phyloP scores from a whole-genome alignment of 2,329 filamentous ascomycete species.

The Colletotrichum sp. region DNA sequence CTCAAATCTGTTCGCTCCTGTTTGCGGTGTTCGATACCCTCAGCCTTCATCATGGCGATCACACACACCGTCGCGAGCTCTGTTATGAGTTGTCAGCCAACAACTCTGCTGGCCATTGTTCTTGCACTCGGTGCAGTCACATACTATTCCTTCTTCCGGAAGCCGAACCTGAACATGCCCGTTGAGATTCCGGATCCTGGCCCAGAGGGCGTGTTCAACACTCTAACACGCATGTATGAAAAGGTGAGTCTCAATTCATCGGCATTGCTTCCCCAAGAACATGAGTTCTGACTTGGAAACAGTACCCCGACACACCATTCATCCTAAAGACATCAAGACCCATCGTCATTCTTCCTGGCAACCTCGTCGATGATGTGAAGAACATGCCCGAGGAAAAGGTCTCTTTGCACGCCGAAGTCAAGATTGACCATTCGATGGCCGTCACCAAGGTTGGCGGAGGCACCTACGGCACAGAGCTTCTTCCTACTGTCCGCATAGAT shows the following conservation, averaged over 20 bases:
- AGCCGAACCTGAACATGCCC: not conserved
- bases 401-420: conserved; percentile 4
- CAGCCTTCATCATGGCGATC: not conserved
- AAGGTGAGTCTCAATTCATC: not conserved
- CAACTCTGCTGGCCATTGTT: not conserved
- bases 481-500: conserved; percentile 3
- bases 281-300: not conserved
- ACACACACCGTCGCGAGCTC: not conserved
- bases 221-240: not conserved
- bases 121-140: not conserved
- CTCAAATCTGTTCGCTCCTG: not conserved
- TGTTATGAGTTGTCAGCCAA: not conserved
- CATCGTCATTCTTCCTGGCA: not conserved
- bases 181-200: not conserved
- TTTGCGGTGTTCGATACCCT: not conserved
- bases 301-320: conserved; percentile 6
- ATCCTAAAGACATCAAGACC: not conserved
- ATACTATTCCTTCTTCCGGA: not conserved
- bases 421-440: conserved; percentile 6
- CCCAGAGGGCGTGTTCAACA: conserved; percentile 4
- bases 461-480: not conserved
- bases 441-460: conserved; percentile 9
- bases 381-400: conserved; percentile 12
- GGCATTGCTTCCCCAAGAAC: not conserved
- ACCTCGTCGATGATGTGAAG: not conserved